Percentiles rank a stretch among this genome's conserved stretches.
Evolutionary conservation across 495 filamentous ascomycete genomes (phyloP).

Genomic region (Xylaria nigripes): DNA sequence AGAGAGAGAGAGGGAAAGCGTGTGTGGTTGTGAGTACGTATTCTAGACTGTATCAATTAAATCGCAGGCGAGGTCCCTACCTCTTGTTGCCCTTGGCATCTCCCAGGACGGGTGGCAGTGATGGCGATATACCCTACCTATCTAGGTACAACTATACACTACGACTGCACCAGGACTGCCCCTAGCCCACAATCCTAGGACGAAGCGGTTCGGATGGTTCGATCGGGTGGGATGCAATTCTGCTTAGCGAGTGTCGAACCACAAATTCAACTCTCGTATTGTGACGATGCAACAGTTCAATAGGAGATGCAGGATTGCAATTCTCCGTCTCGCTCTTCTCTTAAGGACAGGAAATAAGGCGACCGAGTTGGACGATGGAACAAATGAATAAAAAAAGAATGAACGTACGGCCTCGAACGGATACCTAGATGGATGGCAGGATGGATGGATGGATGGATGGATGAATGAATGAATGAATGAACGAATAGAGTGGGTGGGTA

Average conservation of each 20-base stretch:
- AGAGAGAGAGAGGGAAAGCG: not conserved
- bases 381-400: not conserved
- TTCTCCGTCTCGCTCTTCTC: too few relatives aligned
- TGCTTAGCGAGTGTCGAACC: constrained; percentile 3
- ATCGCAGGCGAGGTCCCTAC: not conserved
- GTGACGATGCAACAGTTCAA: not conserved
- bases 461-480: not conserved
- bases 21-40: too few relatives aligned
- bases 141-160: not conserved
- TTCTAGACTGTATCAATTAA: not conserved
- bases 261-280: constrained; percentile 1
- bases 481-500: not conserved
- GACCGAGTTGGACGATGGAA: not conserved
- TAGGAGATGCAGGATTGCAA: not conserved
- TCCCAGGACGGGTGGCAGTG: not conserved
- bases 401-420: too few relatives aligned
- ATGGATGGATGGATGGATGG: not conserved
- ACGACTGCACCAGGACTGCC: not conserved
- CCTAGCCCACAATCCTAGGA: not conserved
- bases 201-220: not conserved
- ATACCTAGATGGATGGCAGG: too few relatives aligned
- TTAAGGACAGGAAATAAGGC: too few relatives aligned
- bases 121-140: too few relatives aligned
- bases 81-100: not conserved
- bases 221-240: constrained; percentile 2